Evolutionary conservation across 148 eudicot species (phyloP).

Genomic region (Rhododendron ferrugineum): DNA sequence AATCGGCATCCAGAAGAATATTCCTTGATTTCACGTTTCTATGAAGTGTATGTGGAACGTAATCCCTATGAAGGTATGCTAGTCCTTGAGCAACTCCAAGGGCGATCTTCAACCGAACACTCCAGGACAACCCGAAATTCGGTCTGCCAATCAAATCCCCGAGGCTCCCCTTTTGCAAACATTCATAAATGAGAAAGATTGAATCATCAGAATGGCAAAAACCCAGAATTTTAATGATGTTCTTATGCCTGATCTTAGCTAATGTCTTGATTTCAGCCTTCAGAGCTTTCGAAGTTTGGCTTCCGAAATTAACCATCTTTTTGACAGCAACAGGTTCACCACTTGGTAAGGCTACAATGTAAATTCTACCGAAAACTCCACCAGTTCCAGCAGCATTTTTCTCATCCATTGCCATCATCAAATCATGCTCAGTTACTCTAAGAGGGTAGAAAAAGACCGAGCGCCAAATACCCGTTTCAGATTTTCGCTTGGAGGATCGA

Average conservation of each 20-base stretch:
- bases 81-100: constrained; percentile 84
- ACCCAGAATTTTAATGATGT: constrained; percentile 61
- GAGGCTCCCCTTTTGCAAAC: constrained; percentile 63
- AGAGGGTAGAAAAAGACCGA: constrained; percentile 85
- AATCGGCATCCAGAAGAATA: constrained; percentile 61
- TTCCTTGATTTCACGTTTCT: constrained; percentile 66
- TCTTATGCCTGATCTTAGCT: constrained; percentile 82
- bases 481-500: constrained; percentile 37
- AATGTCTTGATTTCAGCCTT: constrained; percentile 72
- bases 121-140: constrained; percentile 56
- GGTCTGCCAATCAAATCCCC: constrained; percentile 57
- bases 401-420: constrained; percentile 62
- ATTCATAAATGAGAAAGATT: constrained; percentile 64
- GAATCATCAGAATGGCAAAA: constrained; percentile 62
- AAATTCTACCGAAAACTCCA: constrained; percentile 62
- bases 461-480: constrained; percentile 36
- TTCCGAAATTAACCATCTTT: constrained; percentile 43
- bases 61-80: constrained; percentile 80
- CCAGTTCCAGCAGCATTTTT: constrained; percentile 42
- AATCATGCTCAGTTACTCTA: constrained; percentile 63
- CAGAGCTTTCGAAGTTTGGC: constrained; percentile 49
- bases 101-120: constrained; percentile 57
- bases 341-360: constrained; percentile 67
- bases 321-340: constrained; percentile 79
- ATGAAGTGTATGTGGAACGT: constrained; percentile 60